phyloP scores from a whole-genome alignment of 371 early-diverging fungal genomes.

The Fennellomyces sp. region DNA sequence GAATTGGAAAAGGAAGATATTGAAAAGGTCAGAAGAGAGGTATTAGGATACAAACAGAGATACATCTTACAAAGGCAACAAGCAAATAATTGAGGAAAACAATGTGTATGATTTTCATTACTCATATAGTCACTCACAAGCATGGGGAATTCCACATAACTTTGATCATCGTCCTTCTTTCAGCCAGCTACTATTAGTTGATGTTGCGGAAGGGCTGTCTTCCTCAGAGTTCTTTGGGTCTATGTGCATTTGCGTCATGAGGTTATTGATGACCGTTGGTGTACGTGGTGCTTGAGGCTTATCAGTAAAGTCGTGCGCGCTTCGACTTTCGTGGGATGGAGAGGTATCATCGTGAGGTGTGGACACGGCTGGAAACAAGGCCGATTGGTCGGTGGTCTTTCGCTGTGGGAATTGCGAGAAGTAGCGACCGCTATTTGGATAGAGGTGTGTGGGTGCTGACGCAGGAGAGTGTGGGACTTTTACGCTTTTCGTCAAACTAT shows the following conservation, averaged over 20 bases:
- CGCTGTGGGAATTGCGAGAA: no score
- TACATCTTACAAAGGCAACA: no score
- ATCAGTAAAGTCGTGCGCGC: background rate
- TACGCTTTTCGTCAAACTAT: no score
- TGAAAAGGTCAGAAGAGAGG: background rate
- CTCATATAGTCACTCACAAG: no score
- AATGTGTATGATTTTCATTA: background rate
- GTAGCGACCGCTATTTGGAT: background rate
- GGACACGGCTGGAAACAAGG: background rate
- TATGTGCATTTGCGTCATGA: slow-evolving; percentile 6
- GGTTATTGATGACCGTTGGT: slow-evolving; percentile 2
- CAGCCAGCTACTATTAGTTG: background rate
- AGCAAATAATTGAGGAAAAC: no score
- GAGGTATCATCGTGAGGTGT: background rate
- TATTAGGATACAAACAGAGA: background rate
- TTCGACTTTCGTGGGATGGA: background rate
- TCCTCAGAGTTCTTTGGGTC: background rate
- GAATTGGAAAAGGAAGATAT: background rate
- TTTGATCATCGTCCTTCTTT: no score
- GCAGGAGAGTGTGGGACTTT: background rate
- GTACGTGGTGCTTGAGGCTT: background rate
- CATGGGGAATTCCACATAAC: no score
- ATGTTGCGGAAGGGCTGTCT: background rate
- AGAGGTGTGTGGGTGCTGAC: background rate
- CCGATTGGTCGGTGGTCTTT: no score